Base-by-base conservation (phyloP, 106 monocot genomes). In the Acanthochlamys bracteata region DNA sequence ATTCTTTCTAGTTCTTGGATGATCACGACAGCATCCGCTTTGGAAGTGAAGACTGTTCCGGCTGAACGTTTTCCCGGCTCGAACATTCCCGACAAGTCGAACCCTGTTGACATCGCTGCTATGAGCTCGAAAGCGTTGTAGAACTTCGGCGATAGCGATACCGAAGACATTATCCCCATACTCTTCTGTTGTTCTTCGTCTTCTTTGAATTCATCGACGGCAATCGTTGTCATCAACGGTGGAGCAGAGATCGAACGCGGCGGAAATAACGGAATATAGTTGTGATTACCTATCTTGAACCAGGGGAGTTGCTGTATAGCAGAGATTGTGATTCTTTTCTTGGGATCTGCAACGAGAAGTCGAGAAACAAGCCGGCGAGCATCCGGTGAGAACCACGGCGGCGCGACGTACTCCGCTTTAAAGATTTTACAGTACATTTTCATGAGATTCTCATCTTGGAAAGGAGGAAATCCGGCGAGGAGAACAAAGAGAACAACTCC, bases 61-160 rank as follows among this genome's bases (percentile, higher is more conserved):
- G 17, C 60, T 33, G 13, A 45, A 54, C 22, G 20, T 55, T 51
- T 13, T 17, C 19, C 43, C 10, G 43, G 13, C 54, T 74, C 82
- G 63, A 82, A 82, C 82, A 82, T 49, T 43, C 70, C 66, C 49
- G 82, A 82, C 47, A 82, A 60, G 58, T 82, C 82, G 60, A 74
- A 74, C 74, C 82, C 82, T 16, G 76, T 27, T 27, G 77, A 64
- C 82, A 77, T 77, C 60, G 77, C 24, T 25, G 82, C 66, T 65
- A 82, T 82, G 21, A 77, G 71, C 47, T 82, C 74, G 61, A 82
- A 82, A 55, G 82, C 82, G 58, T 82, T 82, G 66, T 70, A 82
- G 66, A 70, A 82, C 17, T 64, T 51, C 47, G 82, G 82, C 17
- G 69, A 64, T 25, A 0, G 3, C 56, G 3, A 3, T 46, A 45